Evolutionary conservation across 2,329 filamentous ascomycete genomes (phyloP), one percentile per base, ranked within the genome.

Genomic region (Fusarium lyarnte): DNA sequence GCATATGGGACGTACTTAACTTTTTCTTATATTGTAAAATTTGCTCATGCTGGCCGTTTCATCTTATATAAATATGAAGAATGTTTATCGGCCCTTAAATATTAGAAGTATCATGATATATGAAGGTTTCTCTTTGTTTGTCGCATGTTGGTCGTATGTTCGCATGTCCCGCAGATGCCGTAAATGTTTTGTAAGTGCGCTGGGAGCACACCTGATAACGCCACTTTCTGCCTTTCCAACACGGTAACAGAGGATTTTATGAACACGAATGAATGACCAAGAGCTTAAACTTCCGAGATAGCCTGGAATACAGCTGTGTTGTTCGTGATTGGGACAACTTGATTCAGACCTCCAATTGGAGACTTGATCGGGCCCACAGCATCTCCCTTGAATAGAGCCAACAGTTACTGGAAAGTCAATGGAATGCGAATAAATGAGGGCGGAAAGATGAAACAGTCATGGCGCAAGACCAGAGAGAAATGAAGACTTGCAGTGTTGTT

Each of bases 111-210:
- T 60, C 57, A 49, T 53, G 63, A 69, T 65, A 29, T 19, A 29
- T 42, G 49, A 47, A 14, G 14, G 42, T 39, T 55, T 73, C 27
- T 63, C 68, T 62, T 69, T 69, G 62, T 67, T 74, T 52, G 58
- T 76, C 64, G 74, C 59, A 42, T 67, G 74, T 46, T 73, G 45
- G 59, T 74, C 70, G 70, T 74, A 75, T 67, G 74, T 65, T 76
- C 46, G 45, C 14, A 38, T 19, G 31, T 51, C 47, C 43, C 60
- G 43, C 47, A 63, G 42, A 52, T 38, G 23, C n/a, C 35, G 53
- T 23, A 23, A 41, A 33, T 43, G n/a, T 23, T 63, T 39, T 45
- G 38, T 23, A 31, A 36, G 11, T 58, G 52, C 33, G 52, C 23
- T 33, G 52, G n/a, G 41, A 64, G 19, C 19, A 57, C 27, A 19